Evolutionary conservation across 129 eudicot genomes (phyloP).

Genomic region (Sambucus nigra): DNA sequence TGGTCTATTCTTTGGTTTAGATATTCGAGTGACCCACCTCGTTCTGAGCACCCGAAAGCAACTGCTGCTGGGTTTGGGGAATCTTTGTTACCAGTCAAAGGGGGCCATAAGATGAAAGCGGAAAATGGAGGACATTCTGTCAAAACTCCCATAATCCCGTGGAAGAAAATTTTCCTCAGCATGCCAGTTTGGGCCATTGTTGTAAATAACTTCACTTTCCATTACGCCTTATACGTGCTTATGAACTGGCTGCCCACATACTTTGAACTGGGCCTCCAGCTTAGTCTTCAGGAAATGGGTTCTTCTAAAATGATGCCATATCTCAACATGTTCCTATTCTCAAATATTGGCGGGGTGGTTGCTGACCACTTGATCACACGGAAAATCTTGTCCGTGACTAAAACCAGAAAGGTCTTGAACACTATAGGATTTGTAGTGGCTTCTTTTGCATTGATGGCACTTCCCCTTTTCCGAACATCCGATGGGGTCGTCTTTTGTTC

Average conservation of each 20-base stretch:
- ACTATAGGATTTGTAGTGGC: constrained; percentile 70
- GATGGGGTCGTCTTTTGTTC: constrained; percentile 75
- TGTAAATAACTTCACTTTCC: constrained; percentile 85
- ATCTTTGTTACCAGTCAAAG: constrained; percentile 46
- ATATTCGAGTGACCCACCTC: constrained; percentile 81
- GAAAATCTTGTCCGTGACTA: constrained; percentile 61
- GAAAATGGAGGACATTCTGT: constrained; percentile 35
- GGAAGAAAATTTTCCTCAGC: constrained; percentile 59
- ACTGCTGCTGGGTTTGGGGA: constrained; percentile 91
- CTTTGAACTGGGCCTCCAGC: constrained; percentile 69
- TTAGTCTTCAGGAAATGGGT: constrained; percentile 91
- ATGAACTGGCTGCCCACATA: constrained; percentile 98
- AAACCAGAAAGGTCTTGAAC: constrained; percentile 65
- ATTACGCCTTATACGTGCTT: constrained; percentile 83
- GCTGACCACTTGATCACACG: constrained; percentile 80
- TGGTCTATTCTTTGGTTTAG: constrained; percentile 82
- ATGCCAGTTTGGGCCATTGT: constrained; percentile 96
- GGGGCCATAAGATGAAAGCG: constrained; percentile 28
- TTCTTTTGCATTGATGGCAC: constrained; percentile 65
- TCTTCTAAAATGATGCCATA: constrained; percentile 97
- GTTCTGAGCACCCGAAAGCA: constrained; percentile 84
- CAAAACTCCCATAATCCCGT: constrained; percentile 50
- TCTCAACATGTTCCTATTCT: constrained; percentile 82
- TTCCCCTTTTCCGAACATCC: constrained; percentile 70
- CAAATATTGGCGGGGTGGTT: constrained; percentile 81